Base-by-base conservation (phyloP, 2,329 filamentous ascomycete genomes). In the Xylaria sp. region DNA sequence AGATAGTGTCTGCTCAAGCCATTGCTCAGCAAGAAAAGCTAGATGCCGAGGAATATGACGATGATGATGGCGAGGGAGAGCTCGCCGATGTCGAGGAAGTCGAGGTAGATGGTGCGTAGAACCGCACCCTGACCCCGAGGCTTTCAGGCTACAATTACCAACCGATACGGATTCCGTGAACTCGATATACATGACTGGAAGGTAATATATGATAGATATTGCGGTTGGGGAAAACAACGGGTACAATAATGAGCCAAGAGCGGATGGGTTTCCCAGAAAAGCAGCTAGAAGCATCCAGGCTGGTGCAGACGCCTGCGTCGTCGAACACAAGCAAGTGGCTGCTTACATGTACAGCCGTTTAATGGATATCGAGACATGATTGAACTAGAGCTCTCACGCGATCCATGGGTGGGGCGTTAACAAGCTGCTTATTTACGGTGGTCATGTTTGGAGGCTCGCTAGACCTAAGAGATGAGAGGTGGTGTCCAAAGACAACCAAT, bases 1-100 rank as follows among this genome's bases (percentile, higher is more conserved):
- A 99, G 82, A 98, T 99, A 72, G 96, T 99, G 56, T 97, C 93
- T 45, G 93, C 94, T 36, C 96, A 99, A 82, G 96, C 96, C 36
- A 95, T 98, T 77, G 93, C 94, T 65, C 95, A 98, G 81, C 93
- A 97, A 82, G 93, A 97, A 82, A 95, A 93, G 83, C 84, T 86
- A 68, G 85, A 89, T 57, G 79, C 79, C 45, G 80, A 79, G 24
- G 81, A 82, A 58, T 82, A 83, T 62, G 84, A 85, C 56, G 83
- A 84, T 32, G 85, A 83, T 62, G 84, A 85, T 56, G 83, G 84
- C 42, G 85, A 83, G 58, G 86, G 86, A 64, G 70, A 69, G 27
- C 69, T 70, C 56, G 67, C 64, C 19, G 65, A 68, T 42, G 71
- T 66, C 19, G 68, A 69, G 56, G 86, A 88, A 61, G 75, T 75